Evolutionary conservation across 1,284 basidiomycete genomes (phyloP).

Genomic region (Ustilago tritici): DNA sequence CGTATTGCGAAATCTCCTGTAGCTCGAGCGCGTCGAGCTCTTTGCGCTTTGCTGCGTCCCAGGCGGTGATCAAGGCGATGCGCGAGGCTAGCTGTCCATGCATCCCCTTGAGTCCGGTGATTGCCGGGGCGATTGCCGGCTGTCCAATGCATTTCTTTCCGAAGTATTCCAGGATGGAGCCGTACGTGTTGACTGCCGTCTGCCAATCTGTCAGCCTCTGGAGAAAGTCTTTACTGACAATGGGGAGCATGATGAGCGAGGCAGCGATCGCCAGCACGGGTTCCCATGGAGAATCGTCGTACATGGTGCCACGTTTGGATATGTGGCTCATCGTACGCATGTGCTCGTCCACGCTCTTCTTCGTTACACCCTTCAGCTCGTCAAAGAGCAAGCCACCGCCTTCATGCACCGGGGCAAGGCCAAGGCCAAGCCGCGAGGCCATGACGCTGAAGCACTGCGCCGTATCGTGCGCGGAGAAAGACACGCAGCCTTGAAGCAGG

Average conservation of each 20-base stretch:
- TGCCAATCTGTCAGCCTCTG: no score
- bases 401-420: neutral
- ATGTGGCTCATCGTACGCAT: slow-evolving; percentile 9
- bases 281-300: slow-evolving; percentile 5
- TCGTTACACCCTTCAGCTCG: neutral
- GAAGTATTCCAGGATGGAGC: slow-evolving; percentile 7
- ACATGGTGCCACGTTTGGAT: neutral
- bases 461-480: neutral
- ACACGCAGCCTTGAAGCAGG: neutral
- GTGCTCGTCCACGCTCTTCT: slow-evolving; percentile 11
- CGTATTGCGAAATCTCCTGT: neutral
- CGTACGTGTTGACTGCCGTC: neutral
- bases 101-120: slow-evolving; percentile 3
- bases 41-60: slow-evolving; percentile 21
- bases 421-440: slow-evolving; percentile 11
- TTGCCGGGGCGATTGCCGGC: neutral
- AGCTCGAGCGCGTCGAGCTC: neutral
- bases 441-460: slow-evolving; percentile 12
- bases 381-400: neutral
- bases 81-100: slow-evolving; percentile 19
- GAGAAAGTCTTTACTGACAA: neutral
- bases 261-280: slow-evolving; percentile 20
- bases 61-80: slow-evolving; percentile 14
- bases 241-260: slow-evolving; percentile 18
- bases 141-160: neutral